Base-by-base conservation (phyloP, 1,139 yeast genomes). In the Zygosaccharomyces sapae region DNA sequence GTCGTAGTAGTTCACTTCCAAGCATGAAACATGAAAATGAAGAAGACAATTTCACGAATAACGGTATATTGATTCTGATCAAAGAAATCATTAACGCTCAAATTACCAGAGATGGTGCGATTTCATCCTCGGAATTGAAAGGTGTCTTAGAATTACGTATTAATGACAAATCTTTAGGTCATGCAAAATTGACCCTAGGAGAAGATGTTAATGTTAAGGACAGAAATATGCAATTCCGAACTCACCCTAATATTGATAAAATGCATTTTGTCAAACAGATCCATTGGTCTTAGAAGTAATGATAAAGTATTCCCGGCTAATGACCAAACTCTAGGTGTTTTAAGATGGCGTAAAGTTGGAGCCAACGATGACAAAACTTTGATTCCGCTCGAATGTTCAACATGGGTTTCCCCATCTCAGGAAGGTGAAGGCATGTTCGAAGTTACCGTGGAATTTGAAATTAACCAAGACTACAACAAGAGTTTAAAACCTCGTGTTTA, bases 231-330 rank as follows among this genome's bases (percentile, higher is more conserved):
- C 92, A 83, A 64, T 92, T 80, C 73, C 90, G 90, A 68, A 88
- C 97, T 24, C 97, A 92, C 71, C 98, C 98, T 53, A 89, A 90
- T 65, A 95, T 92, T 55, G 97, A 92, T 71, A 83, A 87, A 73
- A 72, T 42, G 69, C 79, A 60, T 92, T 90, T 73, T 77, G 41
- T 67, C 75, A 20, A 68, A 73, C 25, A 74, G 77, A 52, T 69
- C 77, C 38, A 81, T 92, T 62, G 84, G 85, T 1, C 78, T 90
- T 60, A 87, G 86, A 64, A 95, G 89, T 63, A 72, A 80, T 46
- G 65, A 77, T 37, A 86, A 88, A 61, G 79, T 89, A 25, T 90
- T 92, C 78, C 97, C 97, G 39, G 75, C 89, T 6, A 88, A 90
- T 67, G 96, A 89, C 67, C 92, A 86, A 64, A 83, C 88, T 48